Base-by-base conservation (phyloP, 2,329 filamentous ascomycete species). In the Hypoxylon rubiginosum region DNA sequence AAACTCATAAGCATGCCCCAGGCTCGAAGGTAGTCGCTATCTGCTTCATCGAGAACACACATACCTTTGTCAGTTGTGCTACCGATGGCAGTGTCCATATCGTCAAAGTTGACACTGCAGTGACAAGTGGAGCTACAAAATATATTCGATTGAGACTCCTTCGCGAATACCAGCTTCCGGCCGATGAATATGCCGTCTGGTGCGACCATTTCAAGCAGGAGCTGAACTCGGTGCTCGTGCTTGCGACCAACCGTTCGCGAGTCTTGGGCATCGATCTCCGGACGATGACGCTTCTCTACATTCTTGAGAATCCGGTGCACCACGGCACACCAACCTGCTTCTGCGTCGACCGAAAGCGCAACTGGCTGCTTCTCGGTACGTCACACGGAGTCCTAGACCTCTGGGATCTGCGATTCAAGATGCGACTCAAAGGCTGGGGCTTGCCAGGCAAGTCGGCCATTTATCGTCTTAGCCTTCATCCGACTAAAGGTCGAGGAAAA, bases 391-490 rank as follows among this genome's bases (percentile, higher is more conserved):
- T 98, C 28, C 83, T 99, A 7, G 92, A 97, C 76, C 85, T 99
- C 1, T 99, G 96, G 96, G 96, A 99, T 79, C 84, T 99, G 43
- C 91, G 96, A n/a, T 99, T 99, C 84, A 91, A 90, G 70, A 87
- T 98, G 72, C 88, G 93, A 21, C 83, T 98, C 24, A 94, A 92
- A 77, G 92, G 91, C 13, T 98, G 94, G 93, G 93, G 93, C 0
- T 86, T 97, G 28, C 90, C 92, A 0, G 93, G 92, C 21, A 92
- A 92, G 65, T 89, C 91, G 0, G 85, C 92, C 17, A 93, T 98
- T 67, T 91, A 95, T 73, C 87, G 93, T 32, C 84, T 99, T 15
- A 86, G 88, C 61, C 83, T 97, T 0, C 93, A 97, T 74, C 93
- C 94, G 0, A 87, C 86, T 24, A 92, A 90, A 76, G 91, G 92